Base-by-base conservation (phyloP, 768 basidiomycete genomes). In the Termitomyces sp. region DNA sequence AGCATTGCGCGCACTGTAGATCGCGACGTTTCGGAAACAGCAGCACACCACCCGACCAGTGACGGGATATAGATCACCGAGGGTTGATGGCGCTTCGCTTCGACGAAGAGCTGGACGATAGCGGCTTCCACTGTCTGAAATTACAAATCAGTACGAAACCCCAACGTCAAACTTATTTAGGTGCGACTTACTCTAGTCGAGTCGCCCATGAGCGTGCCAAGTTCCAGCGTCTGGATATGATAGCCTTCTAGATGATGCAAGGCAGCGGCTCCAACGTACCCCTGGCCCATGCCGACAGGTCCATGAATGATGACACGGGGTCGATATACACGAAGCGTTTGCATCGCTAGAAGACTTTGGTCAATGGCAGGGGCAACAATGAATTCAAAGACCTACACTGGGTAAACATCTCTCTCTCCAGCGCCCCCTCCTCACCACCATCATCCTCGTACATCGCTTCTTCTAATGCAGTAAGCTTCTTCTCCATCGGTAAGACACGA, bases 11-110 rank as follows among this genome's bases (percentile, higher is more conserved):
- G 87, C 35, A 98, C 83, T 0, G 94, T 96, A 2, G 87, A 81
- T 10, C 94, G 81, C 0, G 93, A 81, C 0, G 88, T 87, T 62
- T 98, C 94, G 0, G 88, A 81, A 23, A 98, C 82, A 2, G 93
- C 85, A 0, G 85, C 76, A 61, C 89, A 89, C 94, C 95, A 98
- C 0, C 86, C 82, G 1, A 83, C 65, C 6, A 99, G 81, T 1
- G 92, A 90, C 0, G 96, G 96, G 31, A 99, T 91, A 70, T 95
- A 98, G 48, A 99, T 82, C 38, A 98, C 87, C 0, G 94, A 94
- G 0, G 97, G 97, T 63, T 96, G 94, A 67, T 97, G 92, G 28
- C 96, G 86, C 68, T 98, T 98, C 0, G 96, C 97, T 69, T 99
- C 97, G 21, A 95, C 81, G 66, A 99, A 98, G 17, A 97, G 78